These are phyloP conservation scores for Aspergillus sp. DNA, from an alignment of 2,329 filamentous ascomycete genomes.

Conservation along the genomic window DNA sequence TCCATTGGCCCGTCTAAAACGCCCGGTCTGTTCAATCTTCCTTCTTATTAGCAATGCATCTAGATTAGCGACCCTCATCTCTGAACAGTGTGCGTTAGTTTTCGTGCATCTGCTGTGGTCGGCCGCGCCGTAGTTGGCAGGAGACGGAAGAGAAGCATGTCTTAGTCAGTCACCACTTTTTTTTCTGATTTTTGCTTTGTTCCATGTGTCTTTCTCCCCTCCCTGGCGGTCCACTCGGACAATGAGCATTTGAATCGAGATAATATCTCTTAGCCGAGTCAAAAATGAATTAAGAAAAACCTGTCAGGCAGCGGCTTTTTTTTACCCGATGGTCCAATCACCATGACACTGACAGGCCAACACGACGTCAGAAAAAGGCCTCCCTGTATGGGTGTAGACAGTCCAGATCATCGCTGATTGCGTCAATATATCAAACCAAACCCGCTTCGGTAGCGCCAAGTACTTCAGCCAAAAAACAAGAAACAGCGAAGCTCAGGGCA, in stretches of 20 bases:
- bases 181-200: not conserved
- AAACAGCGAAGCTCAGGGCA: conserved; percentile 3
- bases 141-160: not conserved
- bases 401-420: not conserved
- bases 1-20: not conserved
- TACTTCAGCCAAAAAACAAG: not conserved
- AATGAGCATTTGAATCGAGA: not conserved
- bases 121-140: not conserved
- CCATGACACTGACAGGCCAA: not conserved
- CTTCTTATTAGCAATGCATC: not conserved
- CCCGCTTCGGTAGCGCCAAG: conserved; percentile 5
- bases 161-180: not conserved
- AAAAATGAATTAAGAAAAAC: not conserved
- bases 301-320: not conserved
- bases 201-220: not conserved
- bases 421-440: not conserved
- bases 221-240: not conserved
- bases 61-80: not conserved
- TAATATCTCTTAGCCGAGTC: not conserved
- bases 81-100: not conserved
- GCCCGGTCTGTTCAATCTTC: not conserved
- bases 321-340: not conserved
- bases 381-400: no score
- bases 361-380: not conserved
- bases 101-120: not conserved